Evolutionary conservation across 345 rosid genomes (phyloP).

Genomic region (Populus nigra): DNA sequence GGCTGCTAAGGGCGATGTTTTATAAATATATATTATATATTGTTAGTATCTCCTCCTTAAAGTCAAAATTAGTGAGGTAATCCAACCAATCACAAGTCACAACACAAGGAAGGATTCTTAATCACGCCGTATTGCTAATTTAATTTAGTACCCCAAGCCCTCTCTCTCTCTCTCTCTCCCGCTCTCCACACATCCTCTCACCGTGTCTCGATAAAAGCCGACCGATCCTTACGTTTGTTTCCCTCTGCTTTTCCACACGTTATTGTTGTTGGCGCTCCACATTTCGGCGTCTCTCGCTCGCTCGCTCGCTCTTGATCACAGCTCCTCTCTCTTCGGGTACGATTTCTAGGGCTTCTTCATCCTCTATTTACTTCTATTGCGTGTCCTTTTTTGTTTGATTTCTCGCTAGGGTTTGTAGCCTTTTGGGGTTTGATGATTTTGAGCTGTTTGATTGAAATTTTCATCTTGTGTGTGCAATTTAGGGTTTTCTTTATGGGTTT

Average conservation of each 20-base stretch:
- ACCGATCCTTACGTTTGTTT: neutral
- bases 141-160: neutral
- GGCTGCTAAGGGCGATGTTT: too few relatives aligned
- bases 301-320: neutral
- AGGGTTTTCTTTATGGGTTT: neutral
- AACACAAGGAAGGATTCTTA: neutral
- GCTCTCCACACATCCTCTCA: neutral
- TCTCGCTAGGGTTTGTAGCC: neutral
- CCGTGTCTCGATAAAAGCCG: neutral
- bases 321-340: neutral
- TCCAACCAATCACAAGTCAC: neutral
- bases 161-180: neutral
- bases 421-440: neutral
- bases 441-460: neutral
- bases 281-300: neutral
- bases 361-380: neutral
- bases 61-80: neutral
- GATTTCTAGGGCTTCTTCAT: neutral
- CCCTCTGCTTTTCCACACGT: neutral
- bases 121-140: neutral
- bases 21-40: too few relatives aligned
- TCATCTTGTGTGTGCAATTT: neutral
- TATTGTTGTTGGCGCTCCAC: neutral
- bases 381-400: neutral
- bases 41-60: too few relatives aligned